Base-by-base conservation (phyloP, 495 filamentous ascomycete genomes). In the Daldinia loculata region DNA sequence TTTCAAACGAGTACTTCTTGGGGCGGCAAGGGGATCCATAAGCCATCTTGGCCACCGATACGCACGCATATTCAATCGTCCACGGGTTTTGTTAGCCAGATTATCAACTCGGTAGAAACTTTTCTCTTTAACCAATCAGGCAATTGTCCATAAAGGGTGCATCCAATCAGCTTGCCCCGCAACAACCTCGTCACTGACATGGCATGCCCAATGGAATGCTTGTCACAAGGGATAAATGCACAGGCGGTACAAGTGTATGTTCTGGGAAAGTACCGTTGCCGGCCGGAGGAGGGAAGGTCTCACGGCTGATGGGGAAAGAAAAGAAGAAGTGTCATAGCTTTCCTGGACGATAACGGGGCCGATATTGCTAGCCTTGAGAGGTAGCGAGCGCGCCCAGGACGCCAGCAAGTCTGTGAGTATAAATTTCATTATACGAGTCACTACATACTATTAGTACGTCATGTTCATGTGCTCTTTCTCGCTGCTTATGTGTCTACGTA, bases 191-290 rank as follows among this genome's bases (percentile, higher is more conserved):
- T 73, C 70, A 73, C 70, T 73, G 52, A 62, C 65, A 61, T 59
- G 56, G 61, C 50, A 57, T 64, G 67, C 69, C 70, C 70, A 73
- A 73, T 73, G 61, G 66, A 61, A 69, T 66, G 70, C 70, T 63
- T 69, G 70, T 73, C 70, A 72, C 65, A 73, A 66, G 70, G 70
- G 70, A 73, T 73, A 69, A 73, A 73, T 73, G 64, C 70, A 73
- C 60, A 69, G 65, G 70, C 57, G 57, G 65, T 73, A 73, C 58
- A 58, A 43, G 51, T 27, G 32, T 57, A 43, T 30, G 51, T 52
- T 51, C 56, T 57, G 61, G 34, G 51, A 45, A 68, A 68, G 70
- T 63, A 65, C 65, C 61, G 61, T 72, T 72, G 65, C 65, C 65
- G 70, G 61, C 70, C 70, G 70, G 70, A 63, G 66, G 52, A 19